Base-by-base conservation (phyloP, 768 basidiomycete species). In the Trametes elegans region DNA sequence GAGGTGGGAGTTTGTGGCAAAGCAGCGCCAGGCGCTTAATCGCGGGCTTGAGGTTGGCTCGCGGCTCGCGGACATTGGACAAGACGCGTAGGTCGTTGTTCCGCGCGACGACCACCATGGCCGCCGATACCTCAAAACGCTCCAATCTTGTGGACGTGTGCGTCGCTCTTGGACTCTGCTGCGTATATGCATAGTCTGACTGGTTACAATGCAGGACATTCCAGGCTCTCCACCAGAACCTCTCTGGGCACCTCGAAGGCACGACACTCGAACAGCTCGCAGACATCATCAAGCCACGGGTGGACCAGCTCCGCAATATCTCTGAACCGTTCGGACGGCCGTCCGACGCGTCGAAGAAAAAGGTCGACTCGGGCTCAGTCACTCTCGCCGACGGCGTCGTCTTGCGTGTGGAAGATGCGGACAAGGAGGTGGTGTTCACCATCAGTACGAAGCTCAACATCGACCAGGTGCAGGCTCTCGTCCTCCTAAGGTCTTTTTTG, bases 391-490 rank as follows among this genome's bases (percentile, higher is more conserved):
- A 90, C 65, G 86, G 83, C 5, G 77, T 84, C 19, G 73, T 73
- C 27, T 60, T 88, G 21, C 76, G 76, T 54, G 78, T 92, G 32
- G 87, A 88, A 59, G 79, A 85, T 34, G 79, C 79, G 32, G 83
- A 88, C 72, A 87, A 87, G 66, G 81, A 86, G 51, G 82, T 83
- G 59, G 77, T 87, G 44, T 73, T 80, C 57, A 83, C 87, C 43
- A 80, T 97, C 61, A 90, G 92, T 71, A 68, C 76, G 38, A 78
- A 77, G 55, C 85, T 92, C 67, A 74, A 81, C 26, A 83, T 96
- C 21, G 91, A 95, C 71, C 83, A 95, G 63, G 74, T 93, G 1
- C 83, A 87, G n/a, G 85, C 91, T 0, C 76, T 88, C 38, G 72
- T 87, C 4, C 77, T 95, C 5, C 73, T 92, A 19, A 83, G 87